These are phyloP conservation scores for Bauhinia variegata DNA, from an alignment of 306 rosid species.

Conservation along the genomic window DNA sequence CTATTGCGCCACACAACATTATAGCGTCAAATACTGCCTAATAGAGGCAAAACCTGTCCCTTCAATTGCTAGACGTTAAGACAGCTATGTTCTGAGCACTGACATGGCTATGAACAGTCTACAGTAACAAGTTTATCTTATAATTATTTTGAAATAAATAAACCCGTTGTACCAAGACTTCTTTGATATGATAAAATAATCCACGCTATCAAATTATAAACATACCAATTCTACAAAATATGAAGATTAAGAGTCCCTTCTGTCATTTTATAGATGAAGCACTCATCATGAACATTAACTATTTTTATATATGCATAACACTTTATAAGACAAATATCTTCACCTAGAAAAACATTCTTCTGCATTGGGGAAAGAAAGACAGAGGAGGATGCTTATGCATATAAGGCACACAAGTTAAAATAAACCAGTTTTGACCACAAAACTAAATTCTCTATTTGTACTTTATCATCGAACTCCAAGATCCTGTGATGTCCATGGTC, in stretches of 20 bases:
- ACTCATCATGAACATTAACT: neutral
- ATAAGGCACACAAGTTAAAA: neutral
- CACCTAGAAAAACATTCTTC: neutral
- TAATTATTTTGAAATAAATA: no score
- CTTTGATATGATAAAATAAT: no score
- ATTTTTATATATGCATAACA: neutral
- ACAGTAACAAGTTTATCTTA: no score
- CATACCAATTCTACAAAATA: no score
- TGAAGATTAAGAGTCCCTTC: no score
- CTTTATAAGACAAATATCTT: neutral
- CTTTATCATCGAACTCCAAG: constrained; percentile 7
- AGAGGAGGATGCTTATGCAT: neutral
- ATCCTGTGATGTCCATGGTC: constrained; percentile 6
- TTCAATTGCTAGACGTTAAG: no score
- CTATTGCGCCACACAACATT: constrained; percentile 41
- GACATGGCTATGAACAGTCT: no score
- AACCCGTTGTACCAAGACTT: no score
- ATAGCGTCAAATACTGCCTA: neutral
- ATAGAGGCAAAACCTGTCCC: constrained; percentile 11
- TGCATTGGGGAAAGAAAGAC: no score
- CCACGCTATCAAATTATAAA: no score
- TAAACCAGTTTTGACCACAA: neutral
- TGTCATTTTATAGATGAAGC: no score
- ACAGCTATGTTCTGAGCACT: no score
- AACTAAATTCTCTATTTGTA: neutral